phyloP scores from a whole-genome alignment of 225 moss, liverwort and hornwort species.

The Marchantia paleacea region DNA sequence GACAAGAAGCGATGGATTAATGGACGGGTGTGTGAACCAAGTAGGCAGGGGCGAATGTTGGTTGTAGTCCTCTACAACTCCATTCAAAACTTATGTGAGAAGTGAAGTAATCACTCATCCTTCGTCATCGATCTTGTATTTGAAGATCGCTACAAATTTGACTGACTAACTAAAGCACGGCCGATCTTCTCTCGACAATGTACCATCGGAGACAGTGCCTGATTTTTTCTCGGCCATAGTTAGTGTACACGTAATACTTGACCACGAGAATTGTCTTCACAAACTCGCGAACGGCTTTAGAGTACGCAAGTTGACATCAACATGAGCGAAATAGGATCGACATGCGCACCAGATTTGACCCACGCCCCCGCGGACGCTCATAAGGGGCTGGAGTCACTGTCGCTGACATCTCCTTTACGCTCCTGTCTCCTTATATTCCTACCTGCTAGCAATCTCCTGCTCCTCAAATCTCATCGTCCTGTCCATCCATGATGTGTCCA shows the following conservation, averaged over 20 bases:
- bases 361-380: conserved; percentile 49
- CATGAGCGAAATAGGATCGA: conserved; percentile 4
- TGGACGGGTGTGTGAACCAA: not conserved
- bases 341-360: conserved; percentile 36
- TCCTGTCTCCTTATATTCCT: conserved; percentile 27
- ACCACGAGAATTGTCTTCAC: not conserved
- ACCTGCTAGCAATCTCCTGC: conserved; percentile 11
- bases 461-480: conserved; percentile 28
- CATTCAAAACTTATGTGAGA: not conserved
- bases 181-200: not conserved
- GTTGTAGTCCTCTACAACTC: not conserved
- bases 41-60: not conserved
- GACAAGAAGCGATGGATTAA: not conserved
- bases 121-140: not conserved
- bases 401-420: conserved; percentile 45
- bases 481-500: conserved; percentile 13
- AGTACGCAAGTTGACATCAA: not conserved
- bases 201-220: not conserved
- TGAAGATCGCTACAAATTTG: not conserved
- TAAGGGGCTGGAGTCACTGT: conserved; percentile 45
- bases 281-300: not conserved
- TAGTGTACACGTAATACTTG: too few relatives aligned
- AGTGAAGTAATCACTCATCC: not conserved
- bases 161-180: not conserved
- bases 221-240: not conserved